Evolutionary conservation across 1,284 basidiomycete species (phyloP), one percentile per base, ranked within the genome.

Genomic region (Heterobasidion parviporum): DNA sequence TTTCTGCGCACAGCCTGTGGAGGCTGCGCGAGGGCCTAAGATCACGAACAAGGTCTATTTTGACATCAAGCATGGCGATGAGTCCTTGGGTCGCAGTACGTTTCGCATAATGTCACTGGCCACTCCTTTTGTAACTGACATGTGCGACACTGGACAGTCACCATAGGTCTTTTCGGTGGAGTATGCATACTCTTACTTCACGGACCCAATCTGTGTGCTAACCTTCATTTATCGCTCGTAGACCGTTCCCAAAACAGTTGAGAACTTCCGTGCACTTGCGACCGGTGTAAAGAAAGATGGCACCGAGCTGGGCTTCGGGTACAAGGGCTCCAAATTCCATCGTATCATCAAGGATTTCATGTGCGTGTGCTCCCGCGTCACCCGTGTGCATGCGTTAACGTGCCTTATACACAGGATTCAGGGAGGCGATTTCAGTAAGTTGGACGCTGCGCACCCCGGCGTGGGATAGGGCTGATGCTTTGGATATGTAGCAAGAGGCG

Each of bases 41-140:
- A 86, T 97, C 66, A 95, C 94, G 52, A 75, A 91, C 81, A 92
- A 89, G 74, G 89, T 97, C 65, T 97, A 85, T 79, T 97, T 97
- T 67, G 94, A 97, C 72, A 87, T 97, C 60, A 85, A 89, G 65
- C 92, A 96, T 72, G 92, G 92, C 34, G 91, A 87, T 69, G 77
- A 89, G 71, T 76, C 84, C 52, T 59, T 97, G 38, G 94, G 94
- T 58, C 83, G 93, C 60, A 77, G 89, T 92, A 64, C 63, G 86
- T 41, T n/a, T n/a, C n/a, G 12, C 3, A 4, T 41, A 10, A 41
- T 6, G 10, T 41, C 38, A 8, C n/a, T 80, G 34, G 59, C 56
- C 55, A 55, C 36, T 62, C 61, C 47, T 16, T 54, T 47, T 18
- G 35, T 34, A 16, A 61, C 16, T 50, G 48, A 10, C 48, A 5